Base-by-base conservation (phyloP, 306 rosid species). In the Glycine latifolia region DNA sequence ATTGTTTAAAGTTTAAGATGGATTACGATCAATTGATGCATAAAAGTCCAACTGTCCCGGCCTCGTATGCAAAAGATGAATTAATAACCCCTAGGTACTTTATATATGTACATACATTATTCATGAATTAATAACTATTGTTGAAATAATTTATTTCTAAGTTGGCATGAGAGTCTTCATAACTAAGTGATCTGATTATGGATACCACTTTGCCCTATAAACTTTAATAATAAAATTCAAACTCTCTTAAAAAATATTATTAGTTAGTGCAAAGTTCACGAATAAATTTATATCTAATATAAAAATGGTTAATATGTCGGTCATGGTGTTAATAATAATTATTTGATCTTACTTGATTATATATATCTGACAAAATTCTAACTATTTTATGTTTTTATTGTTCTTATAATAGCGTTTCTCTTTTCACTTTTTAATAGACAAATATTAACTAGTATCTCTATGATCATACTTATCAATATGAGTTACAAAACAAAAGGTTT, bases 1-100 rank as follows among this genome's bases (percentile, higher is more conserved):
- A 52, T 31, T 62, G 9, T 53, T 70, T n/a, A 33, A 55, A 43
- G 52, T 52, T 44, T 43, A n/a, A 78, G 71, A 77, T 4, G 67
- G 11, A 65, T 72, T 31, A 70, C 26, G 53, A 83, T 71, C 37
- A 52, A 4, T 5, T 66, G 52, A 66, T 71, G 50, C 67, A 55
- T 33, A 73, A 58, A 65, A 10, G 59, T 66, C 26, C 77, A 65
- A 73, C 63, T 15, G 43, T 26, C 59, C 10, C 55, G 61, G 75
- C 67, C 58, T 58, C 37, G 6, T 14, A 16, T 59, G 71, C 62
- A 48, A 59, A 81, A 77, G 11, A 63, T 44, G n/a, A n/a, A n/a
- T n/a, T n/a, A n/a, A n/a, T 73, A 73, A 81, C 43, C 69, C 14
- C 46, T 15, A 7, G 31, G 39, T 20, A 59, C 66, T 59, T 59